phyloP scores from a whole-genome alignment of 306 rosid genomes.

The Corylus avellana region DNA sequence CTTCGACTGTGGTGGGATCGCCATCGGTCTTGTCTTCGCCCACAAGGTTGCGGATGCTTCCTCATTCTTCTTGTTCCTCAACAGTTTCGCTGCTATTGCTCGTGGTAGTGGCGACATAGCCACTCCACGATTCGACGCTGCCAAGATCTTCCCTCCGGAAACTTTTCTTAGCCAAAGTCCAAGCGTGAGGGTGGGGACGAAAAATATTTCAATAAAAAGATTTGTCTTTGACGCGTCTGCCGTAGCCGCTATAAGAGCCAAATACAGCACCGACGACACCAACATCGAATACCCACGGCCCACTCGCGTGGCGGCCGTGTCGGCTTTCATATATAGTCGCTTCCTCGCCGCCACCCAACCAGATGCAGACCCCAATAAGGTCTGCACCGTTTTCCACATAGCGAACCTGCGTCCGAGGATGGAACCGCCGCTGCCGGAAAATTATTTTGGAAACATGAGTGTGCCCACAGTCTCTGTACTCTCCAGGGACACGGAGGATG shows the following conservation, averaged over 20 bases:
- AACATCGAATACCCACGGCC: slow-evolving; percentile 13
- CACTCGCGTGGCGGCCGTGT: slow-evolving; percentile 47
- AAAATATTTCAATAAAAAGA: slow-evolving; percentile 26
- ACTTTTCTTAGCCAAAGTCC: slow-evolving; percentile 12
- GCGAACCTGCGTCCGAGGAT: slow-evolving; percentile 39
- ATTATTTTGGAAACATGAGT: slow-evolving; percentile 36
- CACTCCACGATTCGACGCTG: slow-evolving; percentile 17
- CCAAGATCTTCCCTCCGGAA: slow-evolving; percentile 36
- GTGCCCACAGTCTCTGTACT: slow-evolving; percentile 1
- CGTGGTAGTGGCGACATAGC: neutral
- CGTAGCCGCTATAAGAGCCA: slow-evolving; percentile 16
- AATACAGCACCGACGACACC: neutral
- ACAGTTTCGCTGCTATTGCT: slow-evolving; percentile 22
- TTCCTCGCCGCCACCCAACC: slow-evolving; percentile 16
- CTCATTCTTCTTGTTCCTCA: neutral
- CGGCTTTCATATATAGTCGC: slow-evolving; percentile 43
- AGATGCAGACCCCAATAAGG: neutral
- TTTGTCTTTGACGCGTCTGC: slow-evolving; percentile 22
- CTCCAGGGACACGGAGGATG: neutral
- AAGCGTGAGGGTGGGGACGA: neutral
- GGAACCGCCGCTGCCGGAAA: slow-evolving; percentile 36
- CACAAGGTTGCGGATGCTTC: slow-evolving; percentile 25
- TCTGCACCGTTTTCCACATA: slow-evolving; percentile 22
- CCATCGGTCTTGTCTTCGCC: slow-evolving; percentile 11
- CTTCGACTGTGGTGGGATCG: slow-evolving; percentile 26